Evolutionary conservation across 163 green algal species (phyloP), one percentile per base, ranked within the genome.

Genomic region (Chloromonas sp.): DNA sequence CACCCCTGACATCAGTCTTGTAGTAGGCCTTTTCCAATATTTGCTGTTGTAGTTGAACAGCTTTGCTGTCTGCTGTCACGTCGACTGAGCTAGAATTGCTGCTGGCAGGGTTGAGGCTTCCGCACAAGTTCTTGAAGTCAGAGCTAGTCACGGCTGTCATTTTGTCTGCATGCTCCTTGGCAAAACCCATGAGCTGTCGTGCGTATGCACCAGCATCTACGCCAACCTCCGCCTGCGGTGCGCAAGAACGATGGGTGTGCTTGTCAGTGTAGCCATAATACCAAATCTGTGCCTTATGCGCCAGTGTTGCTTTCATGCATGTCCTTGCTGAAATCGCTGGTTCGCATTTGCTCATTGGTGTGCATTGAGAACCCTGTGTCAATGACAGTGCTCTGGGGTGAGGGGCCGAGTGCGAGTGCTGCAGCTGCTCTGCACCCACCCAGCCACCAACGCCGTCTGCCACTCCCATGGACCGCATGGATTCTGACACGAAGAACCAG

Each of bases 381-480:
- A 36, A 36, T 36, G 36, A 36, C 36, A 36, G 36, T 74, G 66
- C 66, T 5, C 66, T 5, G 5, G 66, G 66, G 5, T 11, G 11
- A 15, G 66, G 66, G 36, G 71, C 71, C 36, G 5, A 5, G 66
- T 76, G 66, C 66, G 36, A 36, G 36, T 76, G 66, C 66, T 3
- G 78, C 36, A 36, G 8, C 2, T 11, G 3, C 5, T 58, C 62
- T 14, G n/a, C 58, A 87, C 89, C 88, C 79, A 94, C 93, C 97
- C 97, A 99, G 80, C 97, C 96, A 15, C 97, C 97, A 14, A 99
- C 97, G 8, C 97, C 97, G 86, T 99, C 97, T 59, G 97, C 97
- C 61, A 99, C 95, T 5, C 97, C 97, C 1, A 99, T 84, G 5
- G 89, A 90, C 0, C 89, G 82, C 5, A 91, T 89, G 81, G 94